Base-by-base conservation (phyloP, 2,329 filamentous ascomycete species). In the Didymella pinodella region DNA sequence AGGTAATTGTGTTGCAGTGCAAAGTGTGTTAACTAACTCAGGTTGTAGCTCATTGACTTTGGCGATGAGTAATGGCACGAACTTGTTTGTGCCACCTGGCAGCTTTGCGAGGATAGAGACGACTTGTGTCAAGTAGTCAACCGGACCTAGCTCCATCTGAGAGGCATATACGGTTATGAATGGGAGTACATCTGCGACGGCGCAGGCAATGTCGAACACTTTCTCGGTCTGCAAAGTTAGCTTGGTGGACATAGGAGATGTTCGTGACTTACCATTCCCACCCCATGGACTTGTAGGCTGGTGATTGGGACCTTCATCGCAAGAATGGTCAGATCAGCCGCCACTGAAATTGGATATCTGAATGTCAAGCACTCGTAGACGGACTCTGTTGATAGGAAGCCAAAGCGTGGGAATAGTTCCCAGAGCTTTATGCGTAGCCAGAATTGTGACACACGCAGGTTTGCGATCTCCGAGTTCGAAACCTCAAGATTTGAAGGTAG, bases 401-500 rank as follows among this genome's bases (percentile, higher is more conserved):
- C 82, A 65, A 84, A 86, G 45, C 82, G 85, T 53, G 84, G 81
- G 58, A 80, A 82, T 20, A 90, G 75, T 65, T 89, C 86, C 88
- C 87, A 90, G 1, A 83, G 78, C 52, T 86, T 84, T 54, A 83
- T 85, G 75, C 87, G 86, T 20, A 90, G 77, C 87, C 88, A 90
- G 62, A 87, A 83, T 67, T 89, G 86, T 66, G 86, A 87, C 2
- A 82, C 80, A 20, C 82, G 78, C 16, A 87, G 72, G 52, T 90
- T 87, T 26, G 81, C 77, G 8, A 85, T 78, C 65, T 84, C 84
- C 3, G 82, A 79, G 28, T 88, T 84, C 2, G 78, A 78, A 52
- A 82, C 68, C 45, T 79, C 84, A 45, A 86, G 79, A 44, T 83
- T 84, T 0, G 80, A 72, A 6, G 84, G 83, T 2, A 86, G 75